Base-by-base conservation (phyloP, 768 basidiomycete species). In the Lactarius deliciosus region DNA sequence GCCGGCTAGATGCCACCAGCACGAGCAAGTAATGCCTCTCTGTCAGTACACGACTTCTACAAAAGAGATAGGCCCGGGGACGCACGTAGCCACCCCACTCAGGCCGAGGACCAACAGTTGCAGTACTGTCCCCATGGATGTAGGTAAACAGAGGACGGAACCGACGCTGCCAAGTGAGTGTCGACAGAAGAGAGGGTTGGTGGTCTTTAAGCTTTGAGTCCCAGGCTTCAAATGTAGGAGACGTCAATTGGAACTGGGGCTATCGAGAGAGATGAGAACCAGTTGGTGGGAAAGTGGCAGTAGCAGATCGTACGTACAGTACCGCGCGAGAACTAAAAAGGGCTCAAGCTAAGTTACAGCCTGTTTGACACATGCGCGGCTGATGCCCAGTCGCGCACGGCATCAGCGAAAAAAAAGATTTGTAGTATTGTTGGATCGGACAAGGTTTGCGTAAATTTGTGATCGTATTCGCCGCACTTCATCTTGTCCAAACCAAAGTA, bases 1-100 rank as follows among this genome's bases (percentile, higher is more conserved):
- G 68, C 20, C 61, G 57, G 16, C 68, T 69, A 50, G 20, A 60
- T 28, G 38, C 15, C 55, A 30, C 56, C 34, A 8, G 3, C 11
- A 18, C 10, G 28, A 41, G 3, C 7, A 60, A 54, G 38, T 13
- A 15, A 25, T 5, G 8, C 7, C 47, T 11, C 34, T 54, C 22
- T 38, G 36, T 66, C 45, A 61, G 28, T 22, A 22, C 1, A 34
- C 32, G 32, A 32, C 32, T 32, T 32, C 32, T 8, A 9, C 32
- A 32, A 32, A 32, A 32, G 32, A 32, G 32, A 32, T 32, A 32
- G 32, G 8, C 8, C 7, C 32, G 32, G 15, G 25, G 32, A 60
- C 20, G 16, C 4, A 66, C 65, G 20, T 30, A 1, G 7, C 1
- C 50, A 66, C 2, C 4, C 50, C 11, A n/a, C 28, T 20, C 11